phyloP scores from a whole-genome alignment of 2,329 filamentous ascomycete species.

The Colletotrichum spinosum region DNA sequence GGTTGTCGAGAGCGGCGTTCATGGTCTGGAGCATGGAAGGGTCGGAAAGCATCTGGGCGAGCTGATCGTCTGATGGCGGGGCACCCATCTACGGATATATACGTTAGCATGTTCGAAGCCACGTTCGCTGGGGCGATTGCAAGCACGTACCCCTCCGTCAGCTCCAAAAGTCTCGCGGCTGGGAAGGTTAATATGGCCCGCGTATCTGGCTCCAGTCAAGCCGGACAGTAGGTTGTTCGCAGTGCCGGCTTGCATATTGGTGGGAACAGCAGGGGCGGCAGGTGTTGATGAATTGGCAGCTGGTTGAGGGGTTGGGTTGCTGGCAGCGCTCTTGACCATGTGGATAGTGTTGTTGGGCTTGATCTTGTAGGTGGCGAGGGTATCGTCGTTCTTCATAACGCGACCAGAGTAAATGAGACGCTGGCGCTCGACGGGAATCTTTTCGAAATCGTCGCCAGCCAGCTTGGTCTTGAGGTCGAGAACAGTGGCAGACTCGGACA shows the following conservation, averaged over 20 bases:
- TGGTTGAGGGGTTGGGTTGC: slow-evolving; percentile 70
- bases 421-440: slow-evolving; percentile 88
- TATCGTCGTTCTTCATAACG: slow-evolving; percentile 95
- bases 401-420: slow-evolving; percentile 97
- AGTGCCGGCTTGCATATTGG: slow-evolving; percentile 83
- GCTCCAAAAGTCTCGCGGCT: slow-evolving; percentile 91
- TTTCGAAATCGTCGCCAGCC: slow-evolving; percentile 82
- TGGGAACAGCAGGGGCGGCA: slow-evolving; percentile 72
- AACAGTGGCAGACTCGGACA: slow-evolving; percentile 81
- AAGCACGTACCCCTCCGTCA: slow-evolving; percentile 84
- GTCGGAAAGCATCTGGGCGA: slow-evolving; percentile 88
- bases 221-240: slow-evolving; percentile 92
- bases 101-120: slow-evolving; percentile 39
- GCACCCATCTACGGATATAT: slow-evolving; percentile 80
- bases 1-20: slow-evolving; percentile 96
- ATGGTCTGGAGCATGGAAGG: slow-evolving; percentile 88
- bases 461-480: slow-evolving; percentile 92
- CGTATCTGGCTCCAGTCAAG: slow-evolving; percentile 92
- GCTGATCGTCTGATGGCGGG: slow-evolving; percentile 81
- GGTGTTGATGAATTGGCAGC: slow-evolving; percentile 55
- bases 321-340: slow-evolving; percentile 94
- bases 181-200: slow-evolving; percentile 89
- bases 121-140: slow-evolving; percentile 1
- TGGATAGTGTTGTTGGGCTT: slow-evolving; percentile 96
- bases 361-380: slow-evolving; percentile 89